Conservation (phyloP, 257 asterid species). For the Paulownia fortunei region DNA sequence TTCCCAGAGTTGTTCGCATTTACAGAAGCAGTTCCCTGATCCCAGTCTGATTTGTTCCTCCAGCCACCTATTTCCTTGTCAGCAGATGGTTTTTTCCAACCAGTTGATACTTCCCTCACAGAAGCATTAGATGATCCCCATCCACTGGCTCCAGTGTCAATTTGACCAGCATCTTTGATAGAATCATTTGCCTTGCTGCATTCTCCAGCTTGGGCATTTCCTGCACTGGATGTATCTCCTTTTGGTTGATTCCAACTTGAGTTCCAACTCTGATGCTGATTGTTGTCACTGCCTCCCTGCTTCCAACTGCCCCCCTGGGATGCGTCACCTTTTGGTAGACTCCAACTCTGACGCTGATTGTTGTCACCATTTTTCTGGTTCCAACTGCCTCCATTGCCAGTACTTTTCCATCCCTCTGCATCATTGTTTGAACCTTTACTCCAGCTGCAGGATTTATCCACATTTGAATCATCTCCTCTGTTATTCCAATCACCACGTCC, state of each 20-base stretch:
- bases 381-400: constrained; percentile 46
- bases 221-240: constrained; percentile 38
- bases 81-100: constrained; percentile 30
- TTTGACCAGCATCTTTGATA: constrained; percentile 31
- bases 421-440: constrained; percentile 42
- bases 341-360: constrained; percentile 40
- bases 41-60: constrained; percentile 6
- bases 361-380: constrained; percentile 32
- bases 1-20: not conserved
- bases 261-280: constrained; percentile 36
- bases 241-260: constrained; percentile 52
- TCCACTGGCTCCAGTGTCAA: constrained; percentile 35
- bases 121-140: constrained; percentile 41
- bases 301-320: constrained; percentile 43
- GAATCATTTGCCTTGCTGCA: constrained; percentile 33
- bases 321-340: constrained; percentile 32
- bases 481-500: constrained; percentile 75
- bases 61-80: constrained; percentile 29
- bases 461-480: constrained; percentile 58
- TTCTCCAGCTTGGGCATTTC: constrained; percentile 35
- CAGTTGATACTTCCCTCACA: constrained; percentile 26
- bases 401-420: constrained; percentile 58
- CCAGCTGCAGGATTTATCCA: constrained; percentile 58
- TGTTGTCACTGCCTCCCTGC: constrained; percentile 31
- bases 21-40: constrained; percentile 7